Conservation (phyloP, 441 rosid genomes). For the Gossypium schwendimanii region DNA sequence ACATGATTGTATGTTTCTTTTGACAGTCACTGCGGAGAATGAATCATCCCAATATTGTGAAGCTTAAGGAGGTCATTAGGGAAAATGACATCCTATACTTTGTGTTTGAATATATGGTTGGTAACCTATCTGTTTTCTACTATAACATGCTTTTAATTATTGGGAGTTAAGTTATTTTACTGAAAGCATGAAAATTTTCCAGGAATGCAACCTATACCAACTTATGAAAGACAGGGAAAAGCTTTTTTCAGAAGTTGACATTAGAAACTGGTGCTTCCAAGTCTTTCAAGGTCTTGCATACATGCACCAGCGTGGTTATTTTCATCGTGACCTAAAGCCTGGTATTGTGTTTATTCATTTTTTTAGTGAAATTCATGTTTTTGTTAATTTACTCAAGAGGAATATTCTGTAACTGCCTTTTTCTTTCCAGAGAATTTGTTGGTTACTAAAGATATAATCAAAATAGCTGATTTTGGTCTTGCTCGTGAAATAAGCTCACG, state of each 20-base stretch:
- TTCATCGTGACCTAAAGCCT: conserved; percentile 96
- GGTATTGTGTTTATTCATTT: conserved; percentile 34
- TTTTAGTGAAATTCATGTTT: not conserved
- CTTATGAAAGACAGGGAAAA: conserved; percentile 76
- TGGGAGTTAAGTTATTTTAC: not conserved
- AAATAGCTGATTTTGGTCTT: conserved; percentile 96
- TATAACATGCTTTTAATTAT: not conserved
- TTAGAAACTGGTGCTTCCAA: conserved; percentile 91
- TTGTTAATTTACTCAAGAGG: not conserved
- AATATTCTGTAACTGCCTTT: not conserved
- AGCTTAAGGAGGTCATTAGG: conserved; percentile 89
- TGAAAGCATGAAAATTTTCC: not conserved
- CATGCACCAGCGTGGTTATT: conserved; percentile 90
- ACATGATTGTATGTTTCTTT: conserved; percentile 8
- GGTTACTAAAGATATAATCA: conserved; percentile 65
- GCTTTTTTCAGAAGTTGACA: conserved; percentile 69
- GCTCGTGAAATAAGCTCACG: conserved; percentile 75
- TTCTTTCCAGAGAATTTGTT: conserved; percentile 57
- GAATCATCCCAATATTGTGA: conserved; percentile 90
- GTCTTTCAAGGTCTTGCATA: conserved; percentile 89
- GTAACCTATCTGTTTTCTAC: not conserved
- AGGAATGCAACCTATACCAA: conserved; percentile 92
- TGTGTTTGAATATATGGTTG: conserved; percentile 87
- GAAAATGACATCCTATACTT: conserved; percentile 77
- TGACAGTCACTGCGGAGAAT: conserved; percentile 73